A percentile compares a stretch with the other conserved stretches of the same genome.
These are phyloP conservation scores for Xerocomellus chrysenteron DNA, from an alignment of 768 basidiomycete genomes.

Conservation along the genomic window DNA sequence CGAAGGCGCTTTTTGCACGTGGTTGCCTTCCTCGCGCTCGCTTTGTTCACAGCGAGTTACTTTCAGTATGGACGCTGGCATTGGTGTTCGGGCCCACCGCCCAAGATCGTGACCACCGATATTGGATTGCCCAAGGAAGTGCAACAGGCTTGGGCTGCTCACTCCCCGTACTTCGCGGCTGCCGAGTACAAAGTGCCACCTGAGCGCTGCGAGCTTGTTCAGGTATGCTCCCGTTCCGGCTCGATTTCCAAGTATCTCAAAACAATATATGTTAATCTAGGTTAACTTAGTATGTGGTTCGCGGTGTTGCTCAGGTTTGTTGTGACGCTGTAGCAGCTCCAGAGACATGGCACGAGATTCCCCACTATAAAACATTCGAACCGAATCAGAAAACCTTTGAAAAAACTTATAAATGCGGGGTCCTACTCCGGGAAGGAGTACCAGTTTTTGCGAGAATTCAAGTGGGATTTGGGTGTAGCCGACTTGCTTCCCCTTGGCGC, in stretches of 20 bases:
- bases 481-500: conserved; percentile 70
- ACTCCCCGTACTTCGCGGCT: conserved; percentile 58
- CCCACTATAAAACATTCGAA: conserved; percentile 54
- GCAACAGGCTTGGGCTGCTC: conserved; percentile 52
- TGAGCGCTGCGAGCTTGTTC: conserved; percentile 49
- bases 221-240: conserved; percentile 38
- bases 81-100: background rate
- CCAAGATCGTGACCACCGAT: background rate
- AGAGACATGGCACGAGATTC: conserved; percentile 79
- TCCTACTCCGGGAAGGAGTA: conserved; percentile 46
- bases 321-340: conserved; percentile 47
- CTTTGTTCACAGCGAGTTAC: conserved; percentile 13
- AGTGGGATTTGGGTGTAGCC: conserved; percentile 55
- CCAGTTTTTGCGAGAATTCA: conserved; percentile 57
- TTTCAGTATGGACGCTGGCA: conserved; percentile 12
- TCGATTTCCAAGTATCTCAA: background rate
- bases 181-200: conserved; percentile 48
- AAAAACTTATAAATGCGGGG: conserved; percentile 51
- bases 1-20: conserved; percentile 2
- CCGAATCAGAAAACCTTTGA: conserved; percentile 46
- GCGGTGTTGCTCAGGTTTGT: background rate
- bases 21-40: conserved; percentile 12
- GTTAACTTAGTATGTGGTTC: conserved; percentile 30
- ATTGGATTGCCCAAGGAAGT: conserved; percentile 21
- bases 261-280: conserved; percentile 1